Conservation (phyloP, 2,329 filamentous ascomycete genomes). For the Dothistroma septosporum region DNA sequence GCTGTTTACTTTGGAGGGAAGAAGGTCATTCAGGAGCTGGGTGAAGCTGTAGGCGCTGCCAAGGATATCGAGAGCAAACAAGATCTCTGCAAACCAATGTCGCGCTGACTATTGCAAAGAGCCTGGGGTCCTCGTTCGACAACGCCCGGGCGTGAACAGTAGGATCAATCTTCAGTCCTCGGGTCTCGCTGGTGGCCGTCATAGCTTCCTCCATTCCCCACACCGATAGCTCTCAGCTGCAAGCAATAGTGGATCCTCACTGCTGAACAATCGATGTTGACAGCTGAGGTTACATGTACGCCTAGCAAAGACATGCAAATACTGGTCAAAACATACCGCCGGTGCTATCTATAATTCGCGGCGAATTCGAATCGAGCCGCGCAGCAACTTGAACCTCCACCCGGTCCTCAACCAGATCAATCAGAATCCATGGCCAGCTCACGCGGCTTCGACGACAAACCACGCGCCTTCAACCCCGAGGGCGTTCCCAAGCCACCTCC, state of each 20-base stretch:
- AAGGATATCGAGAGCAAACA: background rate
- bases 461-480: constrained; percentile 3
- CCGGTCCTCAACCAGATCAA: too few relatives aligned
- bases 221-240: background rate
- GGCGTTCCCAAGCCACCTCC: constrained; percentile 4
- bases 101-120: background rate
- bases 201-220: background rate
- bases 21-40: constrained; percentile 11
- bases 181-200: background rate
- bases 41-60: background rate
- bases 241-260: background rate
- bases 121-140: background rate
- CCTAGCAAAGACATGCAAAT: background rate
- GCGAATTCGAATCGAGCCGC: too few relatives aligned
- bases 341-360: too few relatives aligned
- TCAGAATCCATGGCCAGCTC: background rate
- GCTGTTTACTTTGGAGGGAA: constrained; percentile 15
- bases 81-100: background rate
- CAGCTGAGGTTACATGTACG: background rate
- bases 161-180: background rate
- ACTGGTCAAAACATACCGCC: background rate
- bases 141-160: background rate
- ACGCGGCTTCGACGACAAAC: background rate
- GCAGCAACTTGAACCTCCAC: too few relatives aligned
- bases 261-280: background rate